phyloP scores from a whole-genome alignment of 345 rosid species.

The Lepidium sativum region DNA sequence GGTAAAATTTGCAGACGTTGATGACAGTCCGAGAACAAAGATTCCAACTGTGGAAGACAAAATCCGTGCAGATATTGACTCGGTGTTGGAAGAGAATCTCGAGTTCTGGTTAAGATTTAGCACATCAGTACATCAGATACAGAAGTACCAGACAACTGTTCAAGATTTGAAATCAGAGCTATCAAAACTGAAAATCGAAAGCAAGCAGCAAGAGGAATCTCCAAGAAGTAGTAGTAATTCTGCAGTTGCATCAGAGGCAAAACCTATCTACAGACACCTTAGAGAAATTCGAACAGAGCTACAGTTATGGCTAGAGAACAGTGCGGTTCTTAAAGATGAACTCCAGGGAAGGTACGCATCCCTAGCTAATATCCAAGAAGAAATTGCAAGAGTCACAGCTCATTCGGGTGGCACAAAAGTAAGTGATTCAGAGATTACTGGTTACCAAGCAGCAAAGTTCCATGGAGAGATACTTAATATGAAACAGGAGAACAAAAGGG shows the following conservation, averaged over 20 bases:
- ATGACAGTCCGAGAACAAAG: constrained; percentile 21
- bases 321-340: constrained; percentile 57
- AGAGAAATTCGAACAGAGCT: constrained; percentile 69
- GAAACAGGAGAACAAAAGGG: constrained; percentile 79
- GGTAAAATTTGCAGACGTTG: constrained; percentile 12
- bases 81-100: constrained; percentile 72
- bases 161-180: constrained; percentile 57
- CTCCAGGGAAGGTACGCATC: constrained; percentile 46
- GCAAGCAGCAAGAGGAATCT: constrained; percentile 30
- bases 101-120: constrained; percentile 96
- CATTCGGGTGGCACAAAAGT: constrained; percentile 19
- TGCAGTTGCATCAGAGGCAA: constrained; percentile 39
- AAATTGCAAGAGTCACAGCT: constrained; percentile 41
- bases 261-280: constrained; percentile 64
- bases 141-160: constrained; percentile 52
- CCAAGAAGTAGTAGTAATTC: constrained; percentile 17
- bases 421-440: constrained; percentile 37
- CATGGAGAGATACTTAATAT: constrained; percentile 83
- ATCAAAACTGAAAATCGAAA: constrained; percentile 24
- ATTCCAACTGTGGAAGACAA: constrained; percentile 48
- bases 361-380: constrained; percentile 55
- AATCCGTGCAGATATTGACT: constrained; percentile 56
- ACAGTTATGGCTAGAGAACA: constrained; percentile 74
- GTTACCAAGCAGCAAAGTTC: constrained; percentile 67
- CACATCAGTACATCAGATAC: constrained; percentile 63